Evolutionary conservation across 1,284 basidiomycete species (phyloP).

Genomic region (Lentinus polychrous): DNA sequence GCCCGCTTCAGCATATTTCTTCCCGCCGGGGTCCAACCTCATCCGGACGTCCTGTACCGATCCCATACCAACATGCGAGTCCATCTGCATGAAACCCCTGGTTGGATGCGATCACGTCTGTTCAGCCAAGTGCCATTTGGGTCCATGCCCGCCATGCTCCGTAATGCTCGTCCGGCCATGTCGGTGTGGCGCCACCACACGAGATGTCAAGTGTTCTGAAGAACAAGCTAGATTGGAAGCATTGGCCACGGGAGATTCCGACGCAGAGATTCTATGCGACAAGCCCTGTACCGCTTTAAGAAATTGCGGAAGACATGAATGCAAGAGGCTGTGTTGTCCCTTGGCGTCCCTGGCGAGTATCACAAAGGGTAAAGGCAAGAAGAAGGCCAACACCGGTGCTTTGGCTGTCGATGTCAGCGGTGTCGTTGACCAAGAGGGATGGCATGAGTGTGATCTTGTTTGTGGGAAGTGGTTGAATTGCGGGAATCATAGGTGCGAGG

Average conservation of each 20-base stretch:
- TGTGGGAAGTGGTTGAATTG: slow-evolving; percentile 71
- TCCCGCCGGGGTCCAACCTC: slow-evolving; percentile 27
- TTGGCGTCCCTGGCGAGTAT: slow-evolving; percentile 53
- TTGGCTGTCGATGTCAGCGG: too few relatives aligned
- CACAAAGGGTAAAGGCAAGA: slow-evolving; percentile 59
- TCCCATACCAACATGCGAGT: slow-evolving; percentile 73
- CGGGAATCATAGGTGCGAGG: slow-evolving; percentile 72
- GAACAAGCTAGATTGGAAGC: slow-evolving; percentile 21
- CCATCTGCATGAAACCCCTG: slow-evolving; percentile 60
- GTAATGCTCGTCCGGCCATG: slow-evolving; percentile 67
- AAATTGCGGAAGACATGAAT: slow-evolving; percentile 79
- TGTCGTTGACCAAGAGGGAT: slow-evolving; percentile 49
- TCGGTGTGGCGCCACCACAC: slow-evolving; percentile 68
- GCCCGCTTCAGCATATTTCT: slow-evolving; percentile 24
- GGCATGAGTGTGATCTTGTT: slow-evolving; percentile 76
- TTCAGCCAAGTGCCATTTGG: slow-evolving; percentile 47
- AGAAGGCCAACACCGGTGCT: slow-evolving; percentile 27
- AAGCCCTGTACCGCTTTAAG: slow-evolving; percentile 69
- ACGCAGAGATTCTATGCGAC: slow-evolving; percentile 69
- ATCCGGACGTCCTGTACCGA: slow-evolving; percentile 60
- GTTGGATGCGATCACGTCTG: slow-evolving; percentile 67
- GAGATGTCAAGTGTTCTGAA: slow-evolving; percentile 43
- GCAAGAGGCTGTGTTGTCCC: slow-evolving; percentile 80
- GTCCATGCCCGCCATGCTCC: slow-evolving; percentile 69
- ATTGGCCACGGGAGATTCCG: slow-evolving; percentile 25